Base-by-base conservation (phyloP, 352 stramenopile genomes). In the Discostella stelligera region DNA sequence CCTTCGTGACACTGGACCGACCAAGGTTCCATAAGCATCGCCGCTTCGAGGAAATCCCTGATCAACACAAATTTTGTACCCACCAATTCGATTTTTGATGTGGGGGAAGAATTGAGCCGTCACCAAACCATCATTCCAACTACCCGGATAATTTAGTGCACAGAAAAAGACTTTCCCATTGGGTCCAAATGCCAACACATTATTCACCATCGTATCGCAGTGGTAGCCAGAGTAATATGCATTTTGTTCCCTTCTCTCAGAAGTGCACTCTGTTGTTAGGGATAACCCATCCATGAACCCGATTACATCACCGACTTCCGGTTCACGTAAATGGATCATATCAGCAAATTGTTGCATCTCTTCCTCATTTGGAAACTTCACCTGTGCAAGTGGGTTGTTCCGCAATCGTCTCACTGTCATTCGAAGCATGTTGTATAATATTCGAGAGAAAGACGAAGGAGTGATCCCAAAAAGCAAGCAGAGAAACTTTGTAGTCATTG, bases 401-500 rank as follows among this genome's bases (percentile, higher is more conserved):
- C 21, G 11, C 2, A 49, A 18, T 20, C 16, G 5, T 23, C 46
- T 25, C 7, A 59, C 23, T 46, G 56, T 46, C 14, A 18, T 39
- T 20, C 18, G 30, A 10, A 59, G 48, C 44, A 59, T 69, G n/a
- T 59, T 69, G 30, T 46, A 21, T 23, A 59, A 27, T 23, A 49
- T 56, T 27, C 41, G 48, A 18, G 44, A 59, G 37, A 18, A 69
- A 11, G 37, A 44, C 23, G 44, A 54, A 3, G 21, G 61, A 13
- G 61, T 68, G n/a, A 68, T 20, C 16, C 60, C 60, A 41, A 68
- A 58, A 55, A 68, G n/a, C 61, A 69, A 48, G 56, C 13, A 69
- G 30, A 56, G 21, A 32, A 32, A 32, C 27, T 49, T 69, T 16
- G 39, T 16, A 49, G 16, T 58, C 61, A 69, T 69, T 11, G 3